A percentile compares a stretch with the other conserved stretches of the same genome.
Evolutionary conservation across 768 basidiomycete genomes (phyloP).

Genomic region (Trametes sanguinea): DNA sequence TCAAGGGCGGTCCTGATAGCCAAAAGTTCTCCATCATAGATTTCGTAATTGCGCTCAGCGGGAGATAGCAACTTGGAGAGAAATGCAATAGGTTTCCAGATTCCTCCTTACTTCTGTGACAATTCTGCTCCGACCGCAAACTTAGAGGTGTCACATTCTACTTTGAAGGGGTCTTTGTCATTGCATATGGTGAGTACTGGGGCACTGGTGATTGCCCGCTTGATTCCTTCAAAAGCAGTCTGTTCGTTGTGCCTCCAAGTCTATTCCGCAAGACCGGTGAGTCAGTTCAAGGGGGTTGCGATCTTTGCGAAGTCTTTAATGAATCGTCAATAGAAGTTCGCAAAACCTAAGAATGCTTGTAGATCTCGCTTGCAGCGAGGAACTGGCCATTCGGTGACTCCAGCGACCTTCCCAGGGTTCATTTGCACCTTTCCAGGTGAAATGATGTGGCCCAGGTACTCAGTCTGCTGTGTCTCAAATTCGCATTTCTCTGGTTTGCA

Average conservation of each 20-base stretch:
- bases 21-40: constrained; percentile 41
- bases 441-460: constrained; percentile 38
- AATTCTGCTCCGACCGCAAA: constrained; percentile 34
- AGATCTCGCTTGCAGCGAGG: constrained; percentile 26
- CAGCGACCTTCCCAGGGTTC: constrained; percentile 37
- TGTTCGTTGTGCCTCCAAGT: neutral
- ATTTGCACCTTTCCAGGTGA: constrained; percentile 27
- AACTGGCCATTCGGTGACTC: constrained; percentile 33
- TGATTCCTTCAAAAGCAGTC: constrained; percentile 3
- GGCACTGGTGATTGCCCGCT: neutral
- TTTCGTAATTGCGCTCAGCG: constrained; percentile 34
- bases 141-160: constrained; percentile 28
- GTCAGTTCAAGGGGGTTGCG: constrained; percentile 23
- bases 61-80: constrained; percentile 11
- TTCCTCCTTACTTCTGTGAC: constrained; percentile 23
- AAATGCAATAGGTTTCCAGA: constrained; percentile 17
- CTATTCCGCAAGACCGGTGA: constrained; percentile 3
- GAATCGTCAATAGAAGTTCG: constrained; percentile 36
- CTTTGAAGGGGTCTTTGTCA: constrained; percentile 8
- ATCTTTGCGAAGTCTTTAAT: constrained; percentile 34
- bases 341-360: constrained; percentile 32
- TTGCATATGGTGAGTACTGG: constrained; percentile 20
- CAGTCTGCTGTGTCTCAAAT: constrained; percentile 30
- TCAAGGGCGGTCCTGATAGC: constrained; percentile 35
- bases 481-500: constrained; percentile 42